A percentile compares a stretch with the other conserved stretches of the same genome.
Conservation (phyloP, 2,329 filamentous ascomycete genomes). For the Colletotrichum sp. region DNA sequence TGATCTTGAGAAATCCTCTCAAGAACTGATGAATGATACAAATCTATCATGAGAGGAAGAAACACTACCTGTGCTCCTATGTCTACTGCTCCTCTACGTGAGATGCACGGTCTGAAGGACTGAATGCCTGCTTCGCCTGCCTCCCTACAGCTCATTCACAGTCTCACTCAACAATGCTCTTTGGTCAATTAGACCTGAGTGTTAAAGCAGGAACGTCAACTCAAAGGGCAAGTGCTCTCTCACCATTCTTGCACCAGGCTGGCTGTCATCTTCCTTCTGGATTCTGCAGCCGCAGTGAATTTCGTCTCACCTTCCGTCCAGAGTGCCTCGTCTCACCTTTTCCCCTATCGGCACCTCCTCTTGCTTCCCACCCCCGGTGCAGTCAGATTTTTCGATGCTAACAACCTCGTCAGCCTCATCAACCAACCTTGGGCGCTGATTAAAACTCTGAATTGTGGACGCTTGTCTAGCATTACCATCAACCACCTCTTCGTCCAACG, state of each 20-base stretch:
- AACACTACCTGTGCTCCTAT: not conserved
- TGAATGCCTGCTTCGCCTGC: not conserved
- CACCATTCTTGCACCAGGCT: not conserved
- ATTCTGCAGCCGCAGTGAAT: not conserved
- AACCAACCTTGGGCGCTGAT: not conserved
- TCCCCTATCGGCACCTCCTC: not conserved
- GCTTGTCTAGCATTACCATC: not conserved
- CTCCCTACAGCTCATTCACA: not conserved
- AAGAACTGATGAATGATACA: not conserved
- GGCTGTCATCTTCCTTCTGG: not conserved
- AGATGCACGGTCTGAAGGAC: not conserved
- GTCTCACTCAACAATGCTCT: not conserved
- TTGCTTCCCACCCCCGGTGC: not conserved
- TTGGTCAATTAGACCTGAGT: not conserved
- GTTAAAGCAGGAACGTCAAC: not conserved
- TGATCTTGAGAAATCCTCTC: not conserved
- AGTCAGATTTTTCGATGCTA: not conserved
- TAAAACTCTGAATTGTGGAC: not conserved
- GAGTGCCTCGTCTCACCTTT: not conserved
- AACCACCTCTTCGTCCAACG: not conserved
- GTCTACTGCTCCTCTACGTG: not conserved
- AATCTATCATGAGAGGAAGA: not conserved
- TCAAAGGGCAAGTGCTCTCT: constrained; percentile 6
- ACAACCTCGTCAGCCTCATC: not conserved
- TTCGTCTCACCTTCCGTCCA: not conserved